Evolutionary conservation across 2,329 filamentous ascomycete genomes (phyloP), one percentile per base, ranked within the genome.

Genomic region (Pseudopyrenochaeta lycopersici): DNA sequence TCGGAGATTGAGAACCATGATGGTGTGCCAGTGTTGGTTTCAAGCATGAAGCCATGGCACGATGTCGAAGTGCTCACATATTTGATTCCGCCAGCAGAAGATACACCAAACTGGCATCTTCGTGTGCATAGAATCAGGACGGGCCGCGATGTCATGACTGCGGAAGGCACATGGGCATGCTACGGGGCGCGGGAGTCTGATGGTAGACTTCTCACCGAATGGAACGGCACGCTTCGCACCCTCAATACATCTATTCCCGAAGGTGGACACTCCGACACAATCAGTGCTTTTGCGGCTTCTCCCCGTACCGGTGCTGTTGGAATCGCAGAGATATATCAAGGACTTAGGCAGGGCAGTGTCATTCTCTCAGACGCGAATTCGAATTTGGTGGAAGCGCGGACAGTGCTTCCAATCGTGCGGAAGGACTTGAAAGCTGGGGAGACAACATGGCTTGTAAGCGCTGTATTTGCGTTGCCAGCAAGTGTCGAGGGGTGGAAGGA

Each of bases 351-450:
- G 48, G 90, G 89, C 2, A 87, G 84, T 68, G 80, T 91, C 21
- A 85, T 92, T 42, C 87, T 91, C 52, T 88, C 89, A 10, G 90
- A 93, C 70, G 89, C 90, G 6, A 92, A 93, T 76, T 90, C 88
- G 42, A 93, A 93, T 74, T 76, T 93, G 30, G 81, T 92, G 2
- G 87, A 91, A 76, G 86, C 87, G 53, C 79, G 90, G 53, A 91
- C 88, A 3, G 82, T 89, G 36, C 84, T 93, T 62, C 90, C 90
- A 20, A 88, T 88, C 27, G 74, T 93, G 66, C 84, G 87, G 68
- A 81, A 84, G 58, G 86, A 85, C 21, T 71, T 92, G 31, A 77
- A 78, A 47, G 78, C 80, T 39, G 88, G 84, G 0, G 78, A 85
- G 63, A 82, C 79, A 23, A 81, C 78, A 32, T 91, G 88, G 88